Evolutionary conservation across 2,329 filamentous ascomycete genomes (phyloP), one percentile per base, ranked within the genome.

Genomic region (Fusarium incarnatum): DNA sequence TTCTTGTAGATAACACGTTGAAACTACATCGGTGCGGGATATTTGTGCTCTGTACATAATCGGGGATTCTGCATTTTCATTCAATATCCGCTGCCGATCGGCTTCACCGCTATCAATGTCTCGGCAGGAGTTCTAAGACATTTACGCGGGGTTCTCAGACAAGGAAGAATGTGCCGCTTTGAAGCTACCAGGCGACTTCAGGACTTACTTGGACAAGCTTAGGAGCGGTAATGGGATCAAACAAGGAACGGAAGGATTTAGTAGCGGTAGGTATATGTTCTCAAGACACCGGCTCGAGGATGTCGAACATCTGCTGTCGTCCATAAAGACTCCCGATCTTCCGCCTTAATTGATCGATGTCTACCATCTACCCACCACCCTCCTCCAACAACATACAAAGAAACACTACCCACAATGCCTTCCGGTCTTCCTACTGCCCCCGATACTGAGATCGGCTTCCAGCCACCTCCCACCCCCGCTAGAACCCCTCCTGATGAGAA

Each of bases 401-500:
- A 47, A 2, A 32, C 27, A 41, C 6, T 7, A 2, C 4, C 8
- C 32, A 47, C 12, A 13, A 62, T 62, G 60, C 60, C 60, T 62
- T 62, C 60, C 28, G 60, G 60, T 47, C 60, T 62, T 16, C 60
- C 60, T 6, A 62, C 56, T 11, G 40, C 40, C 12, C 57, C 60
- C 1, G 60, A 63, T 8, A 47, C 60, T 20, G 32, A 55, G 18
- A 46, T 63, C 8, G 60, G 60, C 60, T 63, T 63, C 11, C 60
- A 63, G 46, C 57, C 57, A 1, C 60, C 60, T 27, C 60, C 60
- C 16, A 8, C 3, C 20, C 56, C 34, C 16, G 8, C 44, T 1
- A 60, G 48, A 8, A 20, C 54, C 0, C 55, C 54, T 15, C 25
- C 32, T 6, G 25, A 58, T 11, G 12, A 25, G 22, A 60, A 60